Conservation (phyloP, 495 filamentous ascomycete genomes). For the Penicillium canariense region DNA sequence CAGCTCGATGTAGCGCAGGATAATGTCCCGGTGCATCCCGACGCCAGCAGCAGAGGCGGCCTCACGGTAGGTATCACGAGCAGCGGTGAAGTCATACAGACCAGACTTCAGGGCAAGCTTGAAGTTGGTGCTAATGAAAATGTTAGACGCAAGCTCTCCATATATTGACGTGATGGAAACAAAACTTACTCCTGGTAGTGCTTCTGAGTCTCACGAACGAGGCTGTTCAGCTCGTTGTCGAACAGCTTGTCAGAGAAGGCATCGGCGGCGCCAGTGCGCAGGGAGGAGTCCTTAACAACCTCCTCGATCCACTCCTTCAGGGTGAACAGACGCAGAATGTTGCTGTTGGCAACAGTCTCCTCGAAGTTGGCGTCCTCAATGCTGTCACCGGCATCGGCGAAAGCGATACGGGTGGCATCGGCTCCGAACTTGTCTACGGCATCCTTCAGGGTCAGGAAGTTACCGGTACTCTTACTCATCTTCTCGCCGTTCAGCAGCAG, state of each 20-base stretch:
- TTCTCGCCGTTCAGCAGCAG: constrained; percentile 93
- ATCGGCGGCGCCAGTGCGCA: constrained; percentile 71
- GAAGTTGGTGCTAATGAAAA: constrained; percentile 60
- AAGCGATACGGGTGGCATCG: constrained; percentile 84
- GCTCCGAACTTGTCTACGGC: constrained; percentile 90
- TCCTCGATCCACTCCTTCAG: constrained; percentile 94
- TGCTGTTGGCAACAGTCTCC: constrained; percentile 87
- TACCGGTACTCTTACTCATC: constrained; percentile 94
- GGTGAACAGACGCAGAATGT: constrained; percentile 79
- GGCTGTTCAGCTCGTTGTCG: constrained; percentile 87
- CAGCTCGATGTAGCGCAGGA: constrained; percentile 77
- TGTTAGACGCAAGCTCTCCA: constrained; percentile 28
- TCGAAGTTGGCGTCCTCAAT: constrained; percentile 98
- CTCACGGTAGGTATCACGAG: constrained; percentile 90
- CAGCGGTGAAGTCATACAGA: constrained; percentile 83
- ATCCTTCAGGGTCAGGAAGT: constrained; percentile 90
- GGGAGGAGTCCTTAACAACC: constrained; percentile 63
- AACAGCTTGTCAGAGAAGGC: constrained; percentile 87
- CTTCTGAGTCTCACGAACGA: constrained; percentile 69
- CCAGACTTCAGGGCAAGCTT: constrained; percentile 89
- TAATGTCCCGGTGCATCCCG: constrained; percentile 77
- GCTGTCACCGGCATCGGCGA: constrained; percentile 92
- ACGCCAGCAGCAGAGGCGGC: constrained; percentile 66
- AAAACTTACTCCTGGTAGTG: constrained; percentile 67
- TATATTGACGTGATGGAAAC: not conserved